These are phyloP conservation scores for Scenedesmus sp. DNA, from an alignment of 163 green algal genomes.

Conservation along the genomic window DNA sequence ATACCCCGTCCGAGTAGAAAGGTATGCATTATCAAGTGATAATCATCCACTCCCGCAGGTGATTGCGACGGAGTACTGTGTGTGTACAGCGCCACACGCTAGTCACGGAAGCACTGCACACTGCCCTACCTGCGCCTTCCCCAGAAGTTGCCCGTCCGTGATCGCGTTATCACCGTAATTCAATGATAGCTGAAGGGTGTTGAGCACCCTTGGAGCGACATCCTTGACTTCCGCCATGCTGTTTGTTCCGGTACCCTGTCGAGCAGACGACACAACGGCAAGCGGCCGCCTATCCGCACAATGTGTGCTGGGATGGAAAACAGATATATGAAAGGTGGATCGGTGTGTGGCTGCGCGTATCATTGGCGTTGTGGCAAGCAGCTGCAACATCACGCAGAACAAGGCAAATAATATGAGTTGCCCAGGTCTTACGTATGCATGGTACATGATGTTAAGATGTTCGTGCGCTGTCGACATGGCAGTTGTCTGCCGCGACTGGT, in stretches of 20 bases:
- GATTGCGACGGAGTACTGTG: neutral
- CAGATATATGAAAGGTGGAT: too few relatives aligned
- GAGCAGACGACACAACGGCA: neutral
- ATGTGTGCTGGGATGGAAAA: neutral
- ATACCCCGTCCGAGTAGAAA: too few relatives aligned
- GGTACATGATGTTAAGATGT: neutral
- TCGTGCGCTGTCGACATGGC: neutral
- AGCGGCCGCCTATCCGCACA: neutral
- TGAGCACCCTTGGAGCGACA: constrained; percentile 2
- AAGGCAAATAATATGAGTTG: neutral
- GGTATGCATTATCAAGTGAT: too few relatives aligned
- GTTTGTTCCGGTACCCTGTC: neutral
- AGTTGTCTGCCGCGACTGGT: neutral
- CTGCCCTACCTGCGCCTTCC: neutral
- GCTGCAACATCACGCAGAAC: neutral
- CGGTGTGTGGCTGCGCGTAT: neutral
- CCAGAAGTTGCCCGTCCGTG: neutral
- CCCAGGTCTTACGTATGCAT: neutral
- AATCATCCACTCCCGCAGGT: neutral
- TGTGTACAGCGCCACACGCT: neutral
- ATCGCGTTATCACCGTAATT: neutral
- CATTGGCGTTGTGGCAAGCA: neutral
- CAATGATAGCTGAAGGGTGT: neutral
- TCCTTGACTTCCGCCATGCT: constrained; percentile 1
- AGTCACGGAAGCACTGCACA: neutral